Evolutionary conservation across 176 grass and related monocot genomes (phyloP), one percentile per base, ranked within the genome.

Genomic region (Oryza brachyantha): DNA sequence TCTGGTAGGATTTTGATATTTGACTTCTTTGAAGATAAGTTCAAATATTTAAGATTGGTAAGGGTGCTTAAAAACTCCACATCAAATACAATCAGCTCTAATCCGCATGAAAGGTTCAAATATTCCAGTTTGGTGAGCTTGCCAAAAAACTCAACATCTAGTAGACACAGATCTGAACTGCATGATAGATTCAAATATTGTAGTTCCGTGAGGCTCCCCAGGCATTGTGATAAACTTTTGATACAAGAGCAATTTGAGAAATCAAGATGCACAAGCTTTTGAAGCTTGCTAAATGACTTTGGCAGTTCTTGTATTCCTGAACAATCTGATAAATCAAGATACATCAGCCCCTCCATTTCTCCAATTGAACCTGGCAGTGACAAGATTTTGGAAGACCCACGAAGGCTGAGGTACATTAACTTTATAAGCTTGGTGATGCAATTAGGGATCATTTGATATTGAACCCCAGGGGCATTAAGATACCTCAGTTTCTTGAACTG

Each of bases 241-340:
- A 79, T 16, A 54, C 7, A 5, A 57, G 3, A 19, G 63, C 76
- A 79, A 3, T 68, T 66, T 55, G 63, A 79, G 8, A 79, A 27
- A 70, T 79, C 11, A 10, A 10, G 11, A 13, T 42, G 40, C 12
- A 13, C 40, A 2, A 42, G 13, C 1, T 42, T 42, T 13, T 42
- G 2, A 3, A 42, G 40, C 40, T 42, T 13, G 11, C 40, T 11
- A 42, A 42, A 13, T 42, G 40, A 42, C 12, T 2, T 0, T 31
- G 61, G 61, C 13, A 63, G 27, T 31, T 63, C 3, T 17, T 13
- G 3, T 3, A 63, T 63, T 63, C 1, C 1, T 2, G 4, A 59
- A 75, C 72, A 75, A 3, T n/a, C 42, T 34, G 72, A 59, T 75
- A 59, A 31, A 63, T 63, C 61, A 31, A 63, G 61, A 63, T 63